Conservation (phyloP, 441 rosid species). For the Brassica hybrid region DNA sequence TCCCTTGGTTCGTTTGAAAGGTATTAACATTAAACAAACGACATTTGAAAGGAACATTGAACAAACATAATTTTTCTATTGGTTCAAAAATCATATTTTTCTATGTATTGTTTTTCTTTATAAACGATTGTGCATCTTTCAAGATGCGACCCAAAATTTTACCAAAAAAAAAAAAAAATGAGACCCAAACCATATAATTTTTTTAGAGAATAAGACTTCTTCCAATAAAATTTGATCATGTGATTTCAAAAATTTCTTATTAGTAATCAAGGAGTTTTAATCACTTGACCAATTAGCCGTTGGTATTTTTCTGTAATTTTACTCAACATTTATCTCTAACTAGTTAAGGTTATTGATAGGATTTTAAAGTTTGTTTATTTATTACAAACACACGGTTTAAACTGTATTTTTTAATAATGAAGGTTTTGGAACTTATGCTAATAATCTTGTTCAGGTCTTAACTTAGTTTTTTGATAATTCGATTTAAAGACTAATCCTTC, state of each 20-base stretch:
- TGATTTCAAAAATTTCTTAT: not conserved
- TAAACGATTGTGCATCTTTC: not conserved
- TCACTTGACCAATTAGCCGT: not conserved
- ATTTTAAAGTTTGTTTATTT: not conserved
- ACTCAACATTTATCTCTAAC: no score
- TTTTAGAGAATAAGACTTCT: no score
- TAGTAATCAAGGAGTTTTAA: not conserved
- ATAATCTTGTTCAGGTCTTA: no score
- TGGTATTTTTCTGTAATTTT: not conserved
- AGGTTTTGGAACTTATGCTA: not conserved
- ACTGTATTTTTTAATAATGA: not conserved
- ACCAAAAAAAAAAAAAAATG: no score
- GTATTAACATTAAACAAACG: not conserved
- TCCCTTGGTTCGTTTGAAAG: not conserved
- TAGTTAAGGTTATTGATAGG: not conserved
- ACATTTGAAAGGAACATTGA: not conserved
- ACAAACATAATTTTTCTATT: no score
- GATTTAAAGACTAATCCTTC: no score
- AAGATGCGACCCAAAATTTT: no score
- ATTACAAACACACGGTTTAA: not conserved
- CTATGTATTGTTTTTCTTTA: not conserved
- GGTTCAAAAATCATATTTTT: not conserved
- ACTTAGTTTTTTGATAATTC: no score
- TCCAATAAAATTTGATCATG: not conserved
- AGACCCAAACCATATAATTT: no score